Percentiles rank a stretch among this genome's conserved stretches.
Evolutionary conservation across 768 basidiomycete genomes (phyloP).

Genomic region (Phylloporus scabripes): DNA sequence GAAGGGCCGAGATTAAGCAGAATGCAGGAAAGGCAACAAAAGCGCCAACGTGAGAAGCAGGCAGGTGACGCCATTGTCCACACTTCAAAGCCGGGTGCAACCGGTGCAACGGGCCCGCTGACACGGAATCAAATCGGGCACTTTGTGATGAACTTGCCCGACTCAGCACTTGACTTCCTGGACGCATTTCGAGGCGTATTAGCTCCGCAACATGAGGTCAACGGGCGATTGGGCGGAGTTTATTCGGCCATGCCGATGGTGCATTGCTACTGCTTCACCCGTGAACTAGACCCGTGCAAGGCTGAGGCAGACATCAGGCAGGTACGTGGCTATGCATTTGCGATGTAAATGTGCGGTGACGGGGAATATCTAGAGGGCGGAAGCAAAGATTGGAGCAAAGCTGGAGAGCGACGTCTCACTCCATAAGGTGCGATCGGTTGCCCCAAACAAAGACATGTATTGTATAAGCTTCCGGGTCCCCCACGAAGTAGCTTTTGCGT

Average conservation of each 20-base stretch:
- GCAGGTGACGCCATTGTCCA: neutral
- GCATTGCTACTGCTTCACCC: slow-evolving; percentile 95
- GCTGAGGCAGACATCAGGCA: slow-evolving; percentile 75
- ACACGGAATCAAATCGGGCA: slow-evolving; percentile 63
- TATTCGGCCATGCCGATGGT: slow-evolving; percentile 71
- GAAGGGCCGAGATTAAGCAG: slow-evolving; percentile 37
- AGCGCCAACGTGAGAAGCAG: slow-evolving; percentile 32
- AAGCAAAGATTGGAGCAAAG: slow-evolving; percentile 52
- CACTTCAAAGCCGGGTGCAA: slow-evolving; percentile 1
- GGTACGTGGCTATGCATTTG: slow-evolving; percentile 43
- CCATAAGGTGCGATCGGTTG: slow-evolving; percentile 85
- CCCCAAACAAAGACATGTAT: slow-evolving; percentile 97
- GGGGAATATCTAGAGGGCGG: slow-evolving; percentile 54
- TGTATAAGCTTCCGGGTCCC: slow-evolving; percentile 86
- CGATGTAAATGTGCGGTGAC: slow-evolving; percentile 7
- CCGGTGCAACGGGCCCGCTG: slow-evolving; percentile 15
- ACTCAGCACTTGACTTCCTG: slow-evolving; percentile 84
- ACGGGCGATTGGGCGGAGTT: slow-evolving; percentile 43
- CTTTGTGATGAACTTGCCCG: slow-evolving; percentile 98
- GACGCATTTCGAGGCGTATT: slow-evolving; percentile 82
- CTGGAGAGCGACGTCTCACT: slow-evolving; percentile 48
- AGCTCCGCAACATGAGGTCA: slow-evolving; percentile 30
- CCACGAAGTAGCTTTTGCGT: slow-evolving; percentile 34
- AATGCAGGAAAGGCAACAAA: slow-evolving; percentile 41
- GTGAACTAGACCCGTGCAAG: slow-evolving; percentile 61